Conservation (phyloP, 106 monocot species). For the Narthecium ossifragum region DNA sequence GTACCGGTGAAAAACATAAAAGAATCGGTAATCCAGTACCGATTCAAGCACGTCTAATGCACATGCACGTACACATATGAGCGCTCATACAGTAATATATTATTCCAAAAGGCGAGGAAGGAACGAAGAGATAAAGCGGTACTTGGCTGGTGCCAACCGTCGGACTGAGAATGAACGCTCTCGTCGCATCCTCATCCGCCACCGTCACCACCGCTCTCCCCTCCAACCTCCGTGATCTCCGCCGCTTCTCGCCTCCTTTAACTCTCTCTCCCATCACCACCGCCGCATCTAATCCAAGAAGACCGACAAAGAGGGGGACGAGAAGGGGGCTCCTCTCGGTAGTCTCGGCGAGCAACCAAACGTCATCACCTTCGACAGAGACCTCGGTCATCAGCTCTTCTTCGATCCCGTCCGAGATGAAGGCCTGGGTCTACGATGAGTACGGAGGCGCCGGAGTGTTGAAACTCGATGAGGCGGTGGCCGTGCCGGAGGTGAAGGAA, state of each 20-base stretch:
- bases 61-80: too few species aligned
- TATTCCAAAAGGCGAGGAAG: too few species aligned
- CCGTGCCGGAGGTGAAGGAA: conserved; percentile 62
- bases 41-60: too few species aligned
- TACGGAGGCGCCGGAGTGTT: conserved; percentile 65
- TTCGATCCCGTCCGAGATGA: conserved; percentile 60
- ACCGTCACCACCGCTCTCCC: neutral
- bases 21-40: too few species aligned
- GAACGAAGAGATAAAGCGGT: too few species aligned
- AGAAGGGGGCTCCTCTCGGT: conserved; percentile 8
- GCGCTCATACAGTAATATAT: too few species aligned
- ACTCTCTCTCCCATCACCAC: neutral
- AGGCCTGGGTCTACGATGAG: conserved; percentile 75
- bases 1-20: too few species aligned
- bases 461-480: conserved; percentile 47
- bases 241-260: neutral
- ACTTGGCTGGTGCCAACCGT: too few species aligned
- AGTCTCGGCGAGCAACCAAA: too few species aligned
- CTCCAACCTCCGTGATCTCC: neutral
- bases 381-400: conserved; percentile 5
- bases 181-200: neutral
- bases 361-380: conserved; percentile 11
- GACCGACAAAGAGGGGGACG: neutral
- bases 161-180: conserved; percentile 9
- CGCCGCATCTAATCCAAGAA: neutral